Evolutionary conservation across 1,284 basidiomycete genomes (phyloP), one percentile per base, ranked within the genome.

Genomic region (Ustilago esculenta): DNA sequence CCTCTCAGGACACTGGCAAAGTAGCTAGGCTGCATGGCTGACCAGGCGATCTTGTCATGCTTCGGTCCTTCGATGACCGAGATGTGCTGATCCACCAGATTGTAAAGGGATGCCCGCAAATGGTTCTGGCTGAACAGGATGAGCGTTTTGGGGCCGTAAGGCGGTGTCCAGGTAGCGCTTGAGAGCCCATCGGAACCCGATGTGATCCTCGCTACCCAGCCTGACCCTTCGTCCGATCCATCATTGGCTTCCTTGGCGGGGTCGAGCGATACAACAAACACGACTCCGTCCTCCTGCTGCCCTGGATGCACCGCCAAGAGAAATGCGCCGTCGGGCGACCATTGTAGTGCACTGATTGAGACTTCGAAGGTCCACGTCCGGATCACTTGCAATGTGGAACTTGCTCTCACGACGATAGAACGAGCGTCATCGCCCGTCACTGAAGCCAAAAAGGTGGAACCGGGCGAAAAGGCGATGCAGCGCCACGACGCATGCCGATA

Each of bases 381-480:
- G 30, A 76, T 74, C 18, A 79, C 47, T 33, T 79, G 74, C 9
- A 79, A 46, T 2, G 73, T 79, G n/a, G 70, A 73, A 42, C 70
- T 66, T 30, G 73, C 71, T 11, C 76, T 42, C 10, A 79, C 69
- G 1, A 72, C 50, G 17, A 77, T 50, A 3, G 67, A 57, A 39
- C 51, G 37, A 6, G 49, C 44, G 12, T 54, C 57, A 9, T 59
- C 53, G 14, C 71, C 75, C 3, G 54, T 65, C 1, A 77, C 56
- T 9, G 69, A 79, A 21, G 75, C 75, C 12, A 79, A 37, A 45
- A 79, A 79, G 29, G 75, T 79, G 2, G 76, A 79, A 20, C 75
- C 75, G 2, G 76, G 76, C n/a, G 76, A 79, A 42, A 73, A 79
- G 48, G 55, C 34, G 41, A 79, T 49, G 51, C 71, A 72, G 20